Percentiles rank a stretch among this genome's conserved stretches.
These are phyloP conservation scores for Lumnitzera racemosa DNA, from an alignment of 345 rosid genomes.

Conservation along the genomic window DNA sequence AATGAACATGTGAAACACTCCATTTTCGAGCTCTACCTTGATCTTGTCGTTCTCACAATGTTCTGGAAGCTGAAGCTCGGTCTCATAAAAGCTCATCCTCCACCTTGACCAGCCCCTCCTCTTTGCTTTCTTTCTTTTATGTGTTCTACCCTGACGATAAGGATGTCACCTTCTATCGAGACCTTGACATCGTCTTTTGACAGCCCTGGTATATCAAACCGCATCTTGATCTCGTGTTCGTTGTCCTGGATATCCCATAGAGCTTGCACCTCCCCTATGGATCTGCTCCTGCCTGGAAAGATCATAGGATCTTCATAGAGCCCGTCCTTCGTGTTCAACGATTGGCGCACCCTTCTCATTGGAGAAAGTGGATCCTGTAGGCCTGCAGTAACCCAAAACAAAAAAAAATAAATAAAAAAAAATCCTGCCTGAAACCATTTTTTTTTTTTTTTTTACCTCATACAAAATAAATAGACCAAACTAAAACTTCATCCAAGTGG, in stretches of 20 bases:
- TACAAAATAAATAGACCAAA: no score
- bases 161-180: constrained; percentile 50
- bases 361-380: constrained; percentile 59
- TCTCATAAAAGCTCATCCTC: constrained; percentile 40
- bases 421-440: no score
- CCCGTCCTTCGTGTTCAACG: constrained; percentile 51
- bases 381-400: constrained; percentile 15
- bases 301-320: constrained; percentile 47
- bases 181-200: constrained; percentile 69
- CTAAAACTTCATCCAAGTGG: no score
- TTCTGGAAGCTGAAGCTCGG: constrained; percentile 47
- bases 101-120: constrained; percentile 29
- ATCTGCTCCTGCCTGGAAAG: constrained; percentile 24
- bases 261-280: constrained; percentile 32
- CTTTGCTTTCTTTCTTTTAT: constrained; percentile 39
- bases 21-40: constrained; percentile 65
- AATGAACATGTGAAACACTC: constrained; percentile 53
- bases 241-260: constrained; percentile 84
- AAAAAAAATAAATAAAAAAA: no score
- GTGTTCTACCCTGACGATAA: constrained; percentile 56
- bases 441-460: no score
- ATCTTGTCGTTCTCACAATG: constrained; percentile 50
- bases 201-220: constrained; percentile 85
- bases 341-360: constrained; percentile 7
- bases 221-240: constrained; percentile 64